Base-by-base conservation (phyloP, 2,329 filamentous ascomycete species). In the Fusarium armeniacum region DNA sequence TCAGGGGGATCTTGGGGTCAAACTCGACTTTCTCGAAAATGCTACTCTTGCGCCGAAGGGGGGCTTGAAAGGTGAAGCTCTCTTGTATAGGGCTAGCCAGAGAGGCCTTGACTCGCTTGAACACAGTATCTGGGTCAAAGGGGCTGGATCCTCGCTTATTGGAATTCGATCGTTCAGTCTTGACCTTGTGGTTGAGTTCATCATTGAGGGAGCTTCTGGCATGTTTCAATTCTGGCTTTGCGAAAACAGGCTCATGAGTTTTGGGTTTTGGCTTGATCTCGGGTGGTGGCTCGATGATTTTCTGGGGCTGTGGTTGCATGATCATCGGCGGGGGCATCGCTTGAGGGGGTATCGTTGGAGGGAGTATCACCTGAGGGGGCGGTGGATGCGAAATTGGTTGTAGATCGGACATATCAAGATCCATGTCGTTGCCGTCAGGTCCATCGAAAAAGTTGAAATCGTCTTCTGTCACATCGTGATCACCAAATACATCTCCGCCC, bases 361-460 rank as follows among this genome's bases (percentile, higher is more conserved):
- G 36, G 3, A 6, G 36, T 40, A 40, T 40, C 36, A n/a, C n/a
- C n/a, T 40, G 36, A 40, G 36, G n/a, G 12, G n/a, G 36, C 4
- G 36, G 36, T 20, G n/a, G 36, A 40, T 40, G 36, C 36, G 36
- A 13, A 40, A 40, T 22, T 40, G 64, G 38, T 16, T 73, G 69
- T 15, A 74, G 33, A 53, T 75, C 75, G 16, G 58, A 65, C 71
- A 80, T 76, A 2, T 76, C 54, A 22, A 77, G 71, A 24, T 81
- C 79, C 41, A 84, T 61, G 43, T 81, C 81, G 26, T 79, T 77
- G 13, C 78, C 79, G 4, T 77, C 82, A 5, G 85, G 83, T 28
- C 85, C 80, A 73, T 95, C 92, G 71, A 95, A 95, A 78, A 94
- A 95, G 76, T 87, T 93, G 76, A 95, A 95, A 75, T 96, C 93